Conservation (phyloP, 1,139 yeast genomes). For the Taphrina populina region DNA sequence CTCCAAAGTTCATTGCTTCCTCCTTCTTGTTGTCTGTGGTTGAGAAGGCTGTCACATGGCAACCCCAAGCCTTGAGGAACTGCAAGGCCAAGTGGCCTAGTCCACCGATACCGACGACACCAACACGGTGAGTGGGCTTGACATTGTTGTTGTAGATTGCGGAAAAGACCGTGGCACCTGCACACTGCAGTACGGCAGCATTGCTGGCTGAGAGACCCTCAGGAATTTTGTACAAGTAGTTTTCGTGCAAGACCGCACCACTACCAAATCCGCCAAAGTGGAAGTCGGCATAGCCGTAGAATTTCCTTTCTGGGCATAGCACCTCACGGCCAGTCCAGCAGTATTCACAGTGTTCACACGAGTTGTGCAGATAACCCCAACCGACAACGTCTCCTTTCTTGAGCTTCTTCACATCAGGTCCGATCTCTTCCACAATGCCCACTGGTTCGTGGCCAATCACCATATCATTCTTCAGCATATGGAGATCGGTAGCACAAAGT, state of each 20-base stretch:
- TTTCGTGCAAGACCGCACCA: conserved; percentile 38
- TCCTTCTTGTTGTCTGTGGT: conserved; percentile 45
- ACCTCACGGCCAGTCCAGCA: conserved; percentile 53
- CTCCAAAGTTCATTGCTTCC: conserved; percentile 47
- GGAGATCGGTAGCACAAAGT: conserved; percentile 61
- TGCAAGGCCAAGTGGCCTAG: conserved; percentile 50
- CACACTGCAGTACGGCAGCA: conserved; percentile 50
- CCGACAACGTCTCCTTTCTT: conserved; percentile 56
- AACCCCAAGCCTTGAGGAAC: conserved; percentile 49
- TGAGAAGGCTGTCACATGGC: conserved; percentile 48
- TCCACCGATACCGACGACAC: conserved; percentile 50
- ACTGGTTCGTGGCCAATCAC: conserved; percentile 56
- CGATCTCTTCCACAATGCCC: conserved; percentile 50
- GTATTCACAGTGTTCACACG: conserved; percentile 53
- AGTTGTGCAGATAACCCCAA: conserved; percentile 57
- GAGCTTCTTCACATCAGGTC: conserved; percentile 39
- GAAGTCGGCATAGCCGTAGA: conserved; percentile 18
- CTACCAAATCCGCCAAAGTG: conserved; percentile 24
- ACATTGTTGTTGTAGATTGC: conserved; percentile 46
- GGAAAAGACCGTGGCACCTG: conserved; percentile 48
- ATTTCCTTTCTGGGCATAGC: conserved; percentile 11
- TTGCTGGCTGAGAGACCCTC: conserved; percentile 50
- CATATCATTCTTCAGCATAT: conserved; percentile 44
- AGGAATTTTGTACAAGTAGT: conserved; percentile 55
- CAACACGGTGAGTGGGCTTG: conserved; percentile 46